Evolutionary conservation across 2,329 filamentous ascomycete species (phyloP).

Genomic region (Sporothrix protearum): DNA sequence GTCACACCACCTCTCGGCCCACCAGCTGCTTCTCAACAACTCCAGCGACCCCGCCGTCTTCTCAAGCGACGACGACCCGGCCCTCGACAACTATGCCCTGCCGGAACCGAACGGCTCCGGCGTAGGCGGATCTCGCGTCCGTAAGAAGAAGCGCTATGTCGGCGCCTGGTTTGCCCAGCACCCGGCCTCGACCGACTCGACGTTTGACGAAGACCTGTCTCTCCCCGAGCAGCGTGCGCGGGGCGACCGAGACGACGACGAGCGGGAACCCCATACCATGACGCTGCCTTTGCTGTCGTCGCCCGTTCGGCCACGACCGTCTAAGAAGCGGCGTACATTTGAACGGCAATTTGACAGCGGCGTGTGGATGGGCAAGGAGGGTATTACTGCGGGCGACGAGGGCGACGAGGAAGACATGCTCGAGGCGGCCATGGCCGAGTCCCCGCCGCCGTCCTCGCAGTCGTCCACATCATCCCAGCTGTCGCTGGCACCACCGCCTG

Average conservation of each 20-base stretch:
- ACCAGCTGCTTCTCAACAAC: constrained; percentile 44
- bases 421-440: constrained; percentile 43
- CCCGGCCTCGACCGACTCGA: constrained; percentile 28
- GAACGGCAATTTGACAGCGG: constrained; percentile 62
- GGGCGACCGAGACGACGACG: not conserved
- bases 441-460: constrained; percentile 55
- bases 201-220: constrained; percentile 21
- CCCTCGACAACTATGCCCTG: constrained; percentile 59
- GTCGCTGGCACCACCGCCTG: constrained; percentile 36
- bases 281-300: constrained; percentile 15
- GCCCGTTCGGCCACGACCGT: constrained; percentile 33
- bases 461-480: constrained; percentile 56
- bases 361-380: constrained; percentile 63
- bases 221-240: not conserved
- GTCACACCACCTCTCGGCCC: not conserved
- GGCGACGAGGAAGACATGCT: constrained; percentile 51
- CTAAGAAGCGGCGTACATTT: constrained; percentile 49
- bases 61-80: constrained; percentile 68
- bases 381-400: constrained; percentile 46
- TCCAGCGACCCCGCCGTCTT: constrained; percentile 70
- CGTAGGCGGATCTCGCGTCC: constrained; percentile 31
- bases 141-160: constrained; percentile 59
- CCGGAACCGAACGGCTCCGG: constrained; percentile 36
- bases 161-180: constrained; percentile 66
- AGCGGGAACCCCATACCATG: not conserved